Evolutionary conservation across 1,284 basidiomycete genomes (phyloP).

Genomic region (Schizophyllum amplum): DNA sequence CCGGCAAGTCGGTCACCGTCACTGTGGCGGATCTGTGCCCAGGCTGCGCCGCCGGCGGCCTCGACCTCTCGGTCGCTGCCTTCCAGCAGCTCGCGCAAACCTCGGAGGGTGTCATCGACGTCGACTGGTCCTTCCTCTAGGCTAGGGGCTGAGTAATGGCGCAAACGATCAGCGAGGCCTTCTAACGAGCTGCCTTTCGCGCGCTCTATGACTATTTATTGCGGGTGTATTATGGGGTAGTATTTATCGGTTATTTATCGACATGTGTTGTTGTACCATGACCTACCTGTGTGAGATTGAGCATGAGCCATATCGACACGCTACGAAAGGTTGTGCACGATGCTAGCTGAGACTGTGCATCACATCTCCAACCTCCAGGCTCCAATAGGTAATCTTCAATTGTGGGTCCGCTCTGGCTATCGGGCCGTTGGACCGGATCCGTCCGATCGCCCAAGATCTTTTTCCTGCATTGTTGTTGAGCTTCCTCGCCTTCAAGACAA

Average conservation of each 20-base stretch:
- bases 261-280: not conserved
- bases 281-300: not conserved
- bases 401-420: not conserved
- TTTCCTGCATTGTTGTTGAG: too few relatives aligned
- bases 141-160: not conserved
- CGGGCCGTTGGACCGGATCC: not conserved
- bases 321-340: too few relatives aligned
- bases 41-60: conserved; percentile 23
- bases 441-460: not conserved
- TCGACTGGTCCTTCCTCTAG: conserved; percentile 8
- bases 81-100: conserved; percentile 26
- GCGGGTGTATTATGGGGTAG: not conserved
- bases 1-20: conserved; percentile 23
- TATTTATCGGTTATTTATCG: not conserved
- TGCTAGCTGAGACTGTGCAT: too few relatives aligned
- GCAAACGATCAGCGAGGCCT: not conserved
- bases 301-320: not conserved
- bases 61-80: conserved; percentile 29
- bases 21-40: conserved; percentile 31
- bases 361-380: too few relatives aligned
- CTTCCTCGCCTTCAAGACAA: too few relatives aligned
- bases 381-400: too few relatives aligned
- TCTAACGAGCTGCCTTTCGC: not conserved
- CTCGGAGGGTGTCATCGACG: conserved; percentile 15
- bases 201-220: not conserved